A percentile compares a stretch with the other conserved stretches of the same genome.
These are phyloP conservation scores for Colletotrichum tropicale DNA, from an alignment of 2,329 filamentous ascomycete genomes.

Conservation along the genomic window DNA sequence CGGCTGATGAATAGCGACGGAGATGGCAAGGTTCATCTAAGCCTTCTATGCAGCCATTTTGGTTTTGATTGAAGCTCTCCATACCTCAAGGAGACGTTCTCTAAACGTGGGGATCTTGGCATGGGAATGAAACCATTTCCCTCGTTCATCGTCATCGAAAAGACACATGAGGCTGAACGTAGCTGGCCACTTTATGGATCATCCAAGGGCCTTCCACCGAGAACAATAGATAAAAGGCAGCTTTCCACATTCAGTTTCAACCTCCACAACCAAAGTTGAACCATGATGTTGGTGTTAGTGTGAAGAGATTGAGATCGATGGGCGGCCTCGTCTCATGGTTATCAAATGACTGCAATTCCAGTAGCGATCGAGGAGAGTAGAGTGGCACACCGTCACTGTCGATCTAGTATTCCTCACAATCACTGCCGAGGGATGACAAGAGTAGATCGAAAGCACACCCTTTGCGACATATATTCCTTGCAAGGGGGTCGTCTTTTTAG, in stretches of 20 bases:
- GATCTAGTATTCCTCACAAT: not conserved
- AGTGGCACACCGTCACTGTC: not conserved
- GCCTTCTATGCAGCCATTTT: not conserved
- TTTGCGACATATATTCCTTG: too few species aligned
- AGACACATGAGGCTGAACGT: not conserved
- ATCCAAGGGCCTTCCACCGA: not conserved
- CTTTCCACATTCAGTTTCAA: not conserved
- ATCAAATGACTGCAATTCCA: not conserved
- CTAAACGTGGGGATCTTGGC: not conserved
- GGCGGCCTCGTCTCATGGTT: not conserved
- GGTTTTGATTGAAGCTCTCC: not conserved
- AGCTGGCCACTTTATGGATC: not conserved
- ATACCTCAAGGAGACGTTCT: not conserved
- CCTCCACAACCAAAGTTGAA: not conserved
- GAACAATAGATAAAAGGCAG: not conserved
- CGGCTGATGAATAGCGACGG: not conserved
- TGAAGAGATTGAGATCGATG: fast-evolving
- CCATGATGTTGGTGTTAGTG: not conserved
- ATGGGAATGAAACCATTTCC: not conserved
- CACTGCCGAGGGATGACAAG: not conserved
- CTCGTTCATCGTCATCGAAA: not conserved
- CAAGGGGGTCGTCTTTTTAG: too few species aligned
- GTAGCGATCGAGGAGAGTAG: fast-evolving
- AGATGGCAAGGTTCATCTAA: fast-evolving
- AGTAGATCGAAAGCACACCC: not conserved